Evolutionary conservation across 345 rosid species (phyloP).

Genomic region (Geranium rotundifolium): DNA sequence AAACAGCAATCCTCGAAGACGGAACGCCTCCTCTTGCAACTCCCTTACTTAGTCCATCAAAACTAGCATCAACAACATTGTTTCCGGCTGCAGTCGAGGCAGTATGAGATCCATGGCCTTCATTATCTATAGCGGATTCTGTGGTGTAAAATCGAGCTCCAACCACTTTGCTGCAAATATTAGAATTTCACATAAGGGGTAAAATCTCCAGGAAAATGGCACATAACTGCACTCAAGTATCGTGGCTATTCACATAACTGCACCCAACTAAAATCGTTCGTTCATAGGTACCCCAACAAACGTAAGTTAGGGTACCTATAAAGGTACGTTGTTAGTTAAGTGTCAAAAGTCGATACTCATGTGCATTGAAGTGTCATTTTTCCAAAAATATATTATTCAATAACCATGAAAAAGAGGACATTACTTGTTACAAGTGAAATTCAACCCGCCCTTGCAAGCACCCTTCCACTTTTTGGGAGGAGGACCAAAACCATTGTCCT

Average conservation of each 20-base stretch:
- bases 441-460: constrained; percentile 5
- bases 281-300: no score
- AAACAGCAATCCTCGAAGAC: constrained; percentile 41
- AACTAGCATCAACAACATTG: constrained; percentile 22
- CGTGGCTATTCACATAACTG: no score
- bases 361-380: not conserved
- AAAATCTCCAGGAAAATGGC: no score
- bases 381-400: not conserved
- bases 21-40: constrained; percentile 54
- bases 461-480: constrained; percentile 14
- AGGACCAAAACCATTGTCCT: constrained; percentile 10
- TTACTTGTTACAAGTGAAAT: constrained; percentile 25
- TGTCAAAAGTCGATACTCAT: no score
- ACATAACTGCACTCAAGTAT: no score
- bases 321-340: no score
- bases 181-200: no score
- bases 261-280: no score
- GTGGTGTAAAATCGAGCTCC: constrained; percentile 28
- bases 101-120: constrained; percentile 44
- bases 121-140: constrained; percentile 14
- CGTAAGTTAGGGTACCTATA: no score
- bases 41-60: constrained; percentile 39
- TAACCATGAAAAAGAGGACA: not conserved
- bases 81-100: constrained; percentile 65
- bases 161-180: constrained; percentile 23